phyloP scores from a whole-genome alignment of 805 yeast species.

The Lachancea dasiensis region DNA sequence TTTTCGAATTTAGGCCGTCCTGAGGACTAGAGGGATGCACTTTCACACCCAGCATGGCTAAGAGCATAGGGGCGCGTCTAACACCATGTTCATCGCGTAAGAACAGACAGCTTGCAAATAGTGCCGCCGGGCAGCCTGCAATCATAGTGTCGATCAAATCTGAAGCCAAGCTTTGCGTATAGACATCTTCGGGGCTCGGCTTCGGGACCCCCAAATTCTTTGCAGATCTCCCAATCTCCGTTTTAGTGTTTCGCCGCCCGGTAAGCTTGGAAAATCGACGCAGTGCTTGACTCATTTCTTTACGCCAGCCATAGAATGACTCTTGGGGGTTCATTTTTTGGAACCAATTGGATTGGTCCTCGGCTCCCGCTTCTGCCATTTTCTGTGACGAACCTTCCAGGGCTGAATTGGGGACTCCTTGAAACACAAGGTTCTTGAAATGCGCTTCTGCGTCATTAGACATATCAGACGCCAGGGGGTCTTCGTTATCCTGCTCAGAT shows the following conservation, averaged over 20 bases:
- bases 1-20: not conserved
- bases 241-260: conserved; percentile 6
- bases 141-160: conserved; percentile 47
- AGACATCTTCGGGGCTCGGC: conserved; percentile 13
- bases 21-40: conserved; percentile 45
- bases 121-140: conserved; percentile 67
- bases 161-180: conserved; percentile 32
- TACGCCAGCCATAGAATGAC: conserved; percentile 23
- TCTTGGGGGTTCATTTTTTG: conserved; percentile 11
- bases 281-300: conserved; percentile 27
- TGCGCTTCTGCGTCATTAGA: conserved; percentile 25
- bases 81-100: conserved; percentile 69
- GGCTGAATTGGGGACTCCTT: conserved; percentile 29
- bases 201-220: conserved; percentile 1
- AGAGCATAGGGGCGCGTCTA: conserved; percentile 74
- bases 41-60: conserved; percentile 64
- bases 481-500: conserved; percentile 3
- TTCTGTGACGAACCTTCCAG: conserved; percentile 3
- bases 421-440: conserved; percentile 26
- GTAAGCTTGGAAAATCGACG: conserved; percentile 21
- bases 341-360: conserved; percentile 8
- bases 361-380: conserved; percentile 2
- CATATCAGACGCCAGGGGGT: not conserved
- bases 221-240: conserved; percentile 2
- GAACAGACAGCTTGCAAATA: conserved; percentile 68